These are phyloP conservation scores for Trypanosoma boissoni DNA, from an alignment of 208 protist species.

Conservation along the genomic window DNA sequence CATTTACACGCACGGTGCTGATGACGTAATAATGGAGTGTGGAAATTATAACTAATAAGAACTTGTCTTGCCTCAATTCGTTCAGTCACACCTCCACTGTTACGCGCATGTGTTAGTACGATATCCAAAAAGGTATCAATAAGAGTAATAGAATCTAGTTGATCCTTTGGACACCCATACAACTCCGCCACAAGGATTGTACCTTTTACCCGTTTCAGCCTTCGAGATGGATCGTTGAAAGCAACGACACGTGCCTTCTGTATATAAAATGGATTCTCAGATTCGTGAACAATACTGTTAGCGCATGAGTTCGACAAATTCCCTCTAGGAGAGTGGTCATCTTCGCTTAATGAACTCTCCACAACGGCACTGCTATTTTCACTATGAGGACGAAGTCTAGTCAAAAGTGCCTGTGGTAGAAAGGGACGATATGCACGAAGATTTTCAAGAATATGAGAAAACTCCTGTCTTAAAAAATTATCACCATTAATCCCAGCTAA, in stretches of 20 bases:
- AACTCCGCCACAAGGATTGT: conserved; percentile 44
- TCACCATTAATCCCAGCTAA: conserved; percentile 14
- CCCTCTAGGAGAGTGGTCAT: not conserved
- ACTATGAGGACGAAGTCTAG: not conserved
- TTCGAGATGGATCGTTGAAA: not conserved
- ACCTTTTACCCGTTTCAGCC: conserved; percentile 35
- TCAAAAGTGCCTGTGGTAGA: conserved; percentile 51
- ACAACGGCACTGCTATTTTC: conserved; percentile 1
- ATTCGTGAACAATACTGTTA: not conserved
- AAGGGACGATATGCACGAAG: conserved; percentile 54
- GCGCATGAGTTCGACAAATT: not conserved
- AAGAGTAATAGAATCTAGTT: conserved; percentile 18
- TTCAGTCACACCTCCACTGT: conserved; percentile 46
- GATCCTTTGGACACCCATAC: conserved; percentile 19
- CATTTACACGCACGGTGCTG: conserved; percentile 54
- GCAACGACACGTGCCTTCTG: not conserved
- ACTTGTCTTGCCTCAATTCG: conserved; percentile 42
- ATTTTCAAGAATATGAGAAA: conserved; percentile 47
- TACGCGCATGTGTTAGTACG: conserved; percentile 30
- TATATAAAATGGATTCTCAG: not conserved
- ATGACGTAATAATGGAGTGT: conserved; percentile 50
- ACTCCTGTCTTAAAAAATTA: conserved; percentile 36
- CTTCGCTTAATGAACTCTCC: conserved; percentile 15
- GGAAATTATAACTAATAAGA: conserved; percentile 52
- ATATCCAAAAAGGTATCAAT: conserved; percentile 46